Evolutionary conservation across 2,329 filamentous ascomycete genomes (phyloP).

Genomic region (Fusarium camptoceras): DNA sequence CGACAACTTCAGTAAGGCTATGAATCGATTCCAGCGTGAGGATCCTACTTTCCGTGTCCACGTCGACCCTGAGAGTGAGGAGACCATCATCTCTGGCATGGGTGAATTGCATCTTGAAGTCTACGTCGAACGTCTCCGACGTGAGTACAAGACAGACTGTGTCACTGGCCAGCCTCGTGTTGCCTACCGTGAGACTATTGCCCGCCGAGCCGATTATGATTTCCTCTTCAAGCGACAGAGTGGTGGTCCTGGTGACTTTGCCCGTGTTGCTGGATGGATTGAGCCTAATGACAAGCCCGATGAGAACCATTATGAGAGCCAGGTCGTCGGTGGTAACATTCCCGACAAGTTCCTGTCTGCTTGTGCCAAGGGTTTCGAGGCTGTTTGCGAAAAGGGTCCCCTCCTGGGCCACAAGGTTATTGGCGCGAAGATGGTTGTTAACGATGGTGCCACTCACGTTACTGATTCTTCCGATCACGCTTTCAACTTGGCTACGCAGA

Average conservation of each 20-base stretch:
- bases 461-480: conserved; percentile 98
- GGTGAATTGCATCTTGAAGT: conserved; percentile 97
- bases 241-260: conserved; percentile 94
- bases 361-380: conserved; percentile 93
- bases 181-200: conserved; percentile 95
- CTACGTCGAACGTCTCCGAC: conserved; percentile 95
- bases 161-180: conserved; percentile 96
- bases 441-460: conserved; percentile 96
- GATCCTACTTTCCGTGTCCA: conserved; percentile 97
- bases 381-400: conserved; percentile 85
- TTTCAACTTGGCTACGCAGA: conserved; percentile 93
- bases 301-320: conserved; percentile 85
- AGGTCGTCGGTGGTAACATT: conserved; percentile 89
- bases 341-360: conserved; percentile 95
- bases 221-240: conserved; percentile 95
- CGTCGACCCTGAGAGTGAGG: conserved; percentile 90
- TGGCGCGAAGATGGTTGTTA: conserved; percentile 89
- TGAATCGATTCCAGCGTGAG: conserved; percentile 98
- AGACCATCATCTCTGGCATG: conserved; percentile 99
- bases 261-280: conserved; percentile 90
- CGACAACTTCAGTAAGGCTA: conserved; percentile 96
- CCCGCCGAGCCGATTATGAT: conserved; percentile 83
- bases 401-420: conserved; percentile 94
- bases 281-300: conserved; percentile 82
- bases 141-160: conserved; percentile 97